These are phyloP conservation scores for Bryopsis sp. DNA, from an alignment of 139 green algal species.

Conservation along the genomic window DNA sequence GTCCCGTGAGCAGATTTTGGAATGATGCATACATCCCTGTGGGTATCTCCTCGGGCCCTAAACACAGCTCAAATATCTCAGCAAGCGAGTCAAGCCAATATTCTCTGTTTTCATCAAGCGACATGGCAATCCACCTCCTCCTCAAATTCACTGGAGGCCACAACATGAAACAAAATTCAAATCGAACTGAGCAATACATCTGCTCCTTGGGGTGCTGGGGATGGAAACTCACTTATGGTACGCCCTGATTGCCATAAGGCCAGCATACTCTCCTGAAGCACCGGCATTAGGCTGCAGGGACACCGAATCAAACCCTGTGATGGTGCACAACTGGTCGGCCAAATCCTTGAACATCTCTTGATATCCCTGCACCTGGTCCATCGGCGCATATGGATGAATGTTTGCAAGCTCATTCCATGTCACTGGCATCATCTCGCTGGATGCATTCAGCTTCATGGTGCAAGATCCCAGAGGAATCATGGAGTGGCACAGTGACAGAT, in stretches of 20 bases:
- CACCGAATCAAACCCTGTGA: slow-evolving; percentile 97
- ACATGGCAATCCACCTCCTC: too few relatives aligned
- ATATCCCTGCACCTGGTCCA: slow-evolving; percentile 82
- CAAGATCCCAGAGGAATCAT: slow-evolving; percentile 98
- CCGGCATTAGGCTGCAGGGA: slow-evolving; percentile 96
- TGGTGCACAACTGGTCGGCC: slow-evolving; percentile 75
- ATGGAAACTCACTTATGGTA: slow-evolving; percentile 75
- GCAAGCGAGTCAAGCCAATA: neutral
- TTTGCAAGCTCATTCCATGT: slow-evolving; percentile 95
- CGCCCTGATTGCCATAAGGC: slow-evolving; percentile 94
- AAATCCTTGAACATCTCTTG: slow-evolving; percentile 94
- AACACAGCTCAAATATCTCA: neutral
- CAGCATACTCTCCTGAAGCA: slow-evolving; percentile 93
- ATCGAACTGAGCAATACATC: too few relatives aligned
- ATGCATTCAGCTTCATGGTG: slow-evolving; percentile 99
- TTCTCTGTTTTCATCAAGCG: neutral
- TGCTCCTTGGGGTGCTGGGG: slow-evolving; percentile 1
- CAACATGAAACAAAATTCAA: too few relatives aligned
- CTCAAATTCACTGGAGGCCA: too few relatives aligned
- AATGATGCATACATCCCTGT: slow-evolving; percentile 98
- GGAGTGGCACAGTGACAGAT: slow-evolving; percentile 89
- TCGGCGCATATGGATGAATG: slow-evolving; percentile 90
- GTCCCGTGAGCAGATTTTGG: slow-evolving; percentile 93
- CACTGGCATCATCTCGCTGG: slow-evolving; percentile 96
- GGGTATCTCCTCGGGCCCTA: slow-evolving; percentile 57